Conservation (phyloP, 768 basidiomycete species). For the Leccinum broughii region DNA sequence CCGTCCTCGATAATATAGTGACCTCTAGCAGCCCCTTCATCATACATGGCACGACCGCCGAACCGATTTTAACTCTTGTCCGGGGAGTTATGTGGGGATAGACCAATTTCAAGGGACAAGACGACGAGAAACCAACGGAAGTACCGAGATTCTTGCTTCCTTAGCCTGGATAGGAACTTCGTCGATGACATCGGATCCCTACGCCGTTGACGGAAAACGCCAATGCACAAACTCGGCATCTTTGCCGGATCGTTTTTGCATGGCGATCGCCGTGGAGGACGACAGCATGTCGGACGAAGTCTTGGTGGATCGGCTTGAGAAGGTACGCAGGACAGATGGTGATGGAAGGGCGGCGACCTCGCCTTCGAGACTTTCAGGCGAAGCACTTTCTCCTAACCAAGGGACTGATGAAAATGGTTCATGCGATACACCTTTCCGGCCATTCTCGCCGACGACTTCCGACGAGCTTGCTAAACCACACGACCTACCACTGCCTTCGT, state of each 20-base stretch:
- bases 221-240: neutral
- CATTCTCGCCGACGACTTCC: neutral
- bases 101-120: constrained; percentile 2
- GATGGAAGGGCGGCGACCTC: neutral
- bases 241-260: constrained; percentile 14
- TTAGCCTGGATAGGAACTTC: constrained; percentile 34
- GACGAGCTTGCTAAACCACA: neutral
- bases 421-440: neutral
- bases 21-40: constrained; percentile 29
- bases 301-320: constrained; percentile 48
- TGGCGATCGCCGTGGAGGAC: constrained; percentile 52
- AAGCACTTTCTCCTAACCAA: neutral
- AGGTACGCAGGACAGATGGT: constrained; percentile 34
- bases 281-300: constrained; percentile 51
- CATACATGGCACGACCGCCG: constrained; percentile 31
- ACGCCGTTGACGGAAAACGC: neutral
- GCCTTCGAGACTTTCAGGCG: neutral
- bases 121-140: constrained; percentile 12
- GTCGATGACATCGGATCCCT: neutral
- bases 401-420: neutral
- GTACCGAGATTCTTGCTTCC: constrained; percentile 33
- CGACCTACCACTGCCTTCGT: neutral
- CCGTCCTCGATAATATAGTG: constrained; percentile 9
- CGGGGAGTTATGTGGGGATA: neutral
- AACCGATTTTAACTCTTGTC: constrained; percentile 16